Evolutionary conservation across 306 rosid genomes (phyloP).

Genomic region (Leucaena leucocephala): DNA sequence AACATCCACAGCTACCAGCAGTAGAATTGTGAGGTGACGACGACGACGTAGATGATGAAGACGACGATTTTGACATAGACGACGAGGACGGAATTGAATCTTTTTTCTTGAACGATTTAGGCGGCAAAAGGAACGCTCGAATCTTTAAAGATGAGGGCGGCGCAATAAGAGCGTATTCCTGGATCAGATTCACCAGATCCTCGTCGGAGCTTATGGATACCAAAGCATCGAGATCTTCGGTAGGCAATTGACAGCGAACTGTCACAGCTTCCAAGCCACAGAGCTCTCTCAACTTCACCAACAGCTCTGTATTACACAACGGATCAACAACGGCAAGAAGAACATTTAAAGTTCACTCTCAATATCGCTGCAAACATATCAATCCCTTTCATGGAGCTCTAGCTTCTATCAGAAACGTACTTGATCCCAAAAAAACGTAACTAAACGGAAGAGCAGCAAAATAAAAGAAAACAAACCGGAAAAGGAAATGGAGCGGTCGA

Average conservation of each 20-base stretch:
- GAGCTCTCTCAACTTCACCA: conserved; percentile 66
- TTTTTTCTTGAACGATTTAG: conserved; percentile 51
- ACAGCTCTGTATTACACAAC: conserved; percentile 59
- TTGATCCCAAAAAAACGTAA: neutral
- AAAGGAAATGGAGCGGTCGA: conserved; percentile 68
- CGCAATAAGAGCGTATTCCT: conserved; percentile 72
- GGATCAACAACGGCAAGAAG: conserved; percentile 9
- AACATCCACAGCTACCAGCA: conserved; percentile 24
- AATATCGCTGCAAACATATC: conserved; percentile 5
- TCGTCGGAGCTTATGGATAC: conserved; percentile 86
- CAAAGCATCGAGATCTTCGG: conserved; percentile 88
- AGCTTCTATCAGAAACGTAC: neutral
- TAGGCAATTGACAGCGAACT: conserved; percentile 86
- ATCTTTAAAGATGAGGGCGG: conserved; percentile 62
- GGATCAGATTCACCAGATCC: conserved; percentile 81
- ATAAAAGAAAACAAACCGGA: conserved; percentile 57
- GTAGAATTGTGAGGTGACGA: conserved; percentile 35
- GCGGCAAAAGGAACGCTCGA: conserved; percentile 76
- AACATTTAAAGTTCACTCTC: conserved; percentile 34
- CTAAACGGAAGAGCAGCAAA: neutral
- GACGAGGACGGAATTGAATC: conserved; percentile 40
- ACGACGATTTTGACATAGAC: conserved; percentile 55
- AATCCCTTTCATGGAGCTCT: neutral
- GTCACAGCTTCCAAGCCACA: conserved; percentile 65
- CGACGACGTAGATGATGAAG: conserved; percentile 42